phyloP scores from a whole-genome alignment of 257 asterid species.

The Sherardia arvensis region DNA sequence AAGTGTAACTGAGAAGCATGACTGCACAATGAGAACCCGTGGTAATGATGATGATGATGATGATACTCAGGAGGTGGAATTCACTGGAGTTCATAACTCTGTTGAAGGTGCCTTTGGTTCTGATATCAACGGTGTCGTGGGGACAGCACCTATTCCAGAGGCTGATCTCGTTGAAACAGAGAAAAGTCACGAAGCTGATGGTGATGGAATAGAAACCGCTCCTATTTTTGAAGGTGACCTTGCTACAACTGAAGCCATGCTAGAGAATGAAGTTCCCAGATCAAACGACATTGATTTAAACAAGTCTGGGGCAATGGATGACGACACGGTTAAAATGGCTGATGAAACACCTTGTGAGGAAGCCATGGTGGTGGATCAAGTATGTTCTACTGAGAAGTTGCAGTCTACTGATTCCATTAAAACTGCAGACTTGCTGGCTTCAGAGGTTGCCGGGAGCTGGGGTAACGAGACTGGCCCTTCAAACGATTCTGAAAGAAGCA shows the following conservation, averaged over 20 bases:
- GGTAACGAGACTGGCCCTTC: slow-evolving; percentile 87
- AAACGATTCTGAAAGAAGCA: slow-evolving; percentile 45
- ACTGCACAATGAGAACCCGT: slow-evolving; percentile 50
- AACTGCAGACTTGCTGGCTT: slow-evolving; percentile 74
- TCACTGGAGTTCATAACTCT: slow-evolving; percentile 28
- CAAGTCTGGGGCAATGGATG: slow-evolving; percentile 22
- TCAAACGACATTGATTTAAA: slow-evolving; percentile 34
- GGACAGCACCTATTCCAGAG: slow-evolving; percentile 31
- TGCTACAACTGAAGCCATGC: slow-evolving; percentile 50
- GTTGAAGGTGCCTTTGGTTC: slow-evolving; percentile 72
- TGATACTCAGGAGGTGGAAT: slow-evolving; percentile 85
- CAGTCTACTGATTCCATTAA: slow-evolving; percentile 29
- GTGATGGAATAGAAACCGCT: slow-evolving; percentile 32
- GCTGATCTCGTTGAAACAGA: slow-evolving; percentile 50
- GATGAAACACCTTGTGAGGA: slow-evolving; percentile 29
- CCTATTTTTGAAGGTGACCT: slow-evolving; percentile 29
- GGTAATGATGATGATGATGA: slow-evolving; percentile 42
- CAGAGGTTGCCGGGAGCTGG: slow-evolving; percentile 95
- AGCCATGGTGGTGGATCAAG: slow-evolving; percentile 22
- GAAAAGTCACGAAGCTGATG: slow-evolving; percentile 49
- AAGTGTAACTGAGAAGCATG: slow-evolving; percentile 72
- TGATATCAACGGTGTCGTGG: slow-evolving; percentile 45
- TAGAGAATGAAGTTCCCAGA: slow-evolving; percentile 59
- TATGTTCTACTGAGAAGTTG: slow-evolving; percentile 6
- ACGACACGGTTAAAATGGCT: slow-evolving; percentile 45